A percentile compares a stretch with the other conserved stretches of the same genome.
Conservation (phyloP, 2,329 filamentous ascomycete genomes). For the Tolypocladium endophyticum region DNA sequence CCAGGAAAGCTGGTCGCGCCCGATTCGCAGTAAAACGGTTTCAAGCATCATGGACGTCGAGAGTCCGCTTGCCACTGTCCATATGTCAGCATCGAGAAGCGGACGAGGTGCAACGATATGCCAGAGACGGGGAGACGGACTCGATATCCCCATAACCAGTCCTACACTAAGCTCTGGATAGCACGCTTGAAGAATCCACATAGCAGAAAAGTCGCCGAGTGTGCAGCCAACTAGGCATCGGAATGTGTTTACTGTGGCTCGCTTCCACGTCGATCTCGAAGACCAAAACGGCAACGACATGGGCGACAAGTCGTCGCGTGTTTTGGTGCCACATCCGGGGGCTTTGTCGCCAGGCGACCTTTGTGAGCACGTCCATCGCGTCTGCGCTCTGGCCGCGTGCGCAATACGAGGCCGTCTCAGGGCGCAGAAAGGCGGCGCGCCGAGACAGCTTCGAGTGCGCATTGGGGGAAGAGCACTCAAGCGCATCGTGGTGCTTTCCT, state of each 20-base stretch:
- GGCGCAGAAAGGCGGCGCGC: background rate
- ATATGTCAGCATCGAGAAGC: background rate
- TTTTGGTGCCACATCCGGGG: background rate
- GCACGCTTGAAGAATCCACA: constrained; percentile 43
- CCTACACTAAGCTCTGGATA: constrained; percentile 35
- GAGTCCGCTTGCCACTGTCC: constrained; percentile 38
- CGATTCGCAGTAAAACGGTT: constrained; percentile 36
- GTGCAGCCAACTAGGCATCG: constrained; percentile 46
- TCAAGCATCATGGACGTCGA: constrained; percentile 41
- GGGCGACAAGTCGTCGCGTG: background rate
- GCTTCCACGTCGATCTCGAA: constrained; percentile 28
- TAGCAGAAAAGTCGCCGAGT: constrained; percentile 41
- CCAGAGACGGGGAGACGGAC: constrained; percentile 17
- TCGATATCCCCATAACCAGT: constrained; percentile 40
- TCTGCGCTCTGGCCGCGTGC: background rate
- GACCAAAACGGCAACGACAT: constrained; percentile 18
- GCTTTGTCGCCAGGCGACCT: background rate
- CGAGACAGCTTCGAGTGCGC: background rate
- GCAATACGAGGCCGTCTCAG: background rate
- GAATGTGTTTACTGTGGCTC: constrained; percentile 42
- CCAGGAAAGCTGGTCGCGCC: constrained; percentile 37
- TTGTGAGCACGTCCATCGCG: background rate
- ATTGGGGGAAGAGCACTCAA: background rate
- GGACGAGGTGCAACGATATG: background rate
- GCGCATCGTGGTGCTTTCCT: background rate